Conservation (phyloP, 2,329 filamentous ascomycete genomes). For the Fusarium albosuccineum region DNA sequence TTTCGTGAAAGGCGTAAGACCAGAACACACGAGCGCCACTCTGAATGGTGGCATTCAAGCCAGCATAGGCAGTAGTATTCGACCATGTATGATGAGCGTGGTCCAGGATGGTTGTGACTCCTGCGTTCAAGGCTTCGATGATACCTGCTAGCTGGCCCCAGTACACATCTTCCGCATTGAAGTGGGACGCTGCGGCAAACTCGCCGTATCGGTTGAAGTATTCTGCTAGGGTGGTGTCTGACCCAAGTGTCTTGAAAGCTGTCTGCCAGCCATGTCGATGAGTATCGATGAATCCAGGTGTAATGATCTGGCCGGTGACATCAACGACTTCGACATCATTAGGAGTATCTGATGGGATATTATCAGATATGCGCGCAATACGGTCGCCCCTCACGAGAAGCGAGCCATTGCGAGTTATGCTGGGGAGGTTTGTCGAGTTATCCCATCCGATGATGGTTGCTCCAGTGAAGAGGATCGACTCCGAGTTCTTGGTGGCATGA, state of each 20-base stretch:
- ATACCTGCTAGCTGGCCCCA: constrained; percentile 60
- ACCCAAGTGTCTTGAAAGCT: constrained; percentile 63
- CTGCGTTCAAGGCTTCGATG: constrained; percentile 64
- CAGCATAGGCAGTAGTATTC: constrained; percentile 57
- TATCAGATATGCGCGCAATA: constrained; percentile 2
- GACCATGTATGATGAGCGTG: constrained; percentile 65
- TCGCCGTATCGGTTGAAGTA: constrained; percentile 60
- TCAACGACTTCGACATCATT: constrained; percentile 58
- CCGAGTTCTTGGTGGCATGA: no score
- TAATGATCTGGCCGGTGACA: constrained; percentile 64
- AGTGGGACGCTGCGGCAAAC: constrained; percentile 48
- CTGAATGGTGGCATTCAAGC: constrained; percentile 60
- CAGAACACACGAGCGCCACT: constrained; percentile 64
- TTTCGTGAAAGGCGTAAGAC: constrained; percentile 57
- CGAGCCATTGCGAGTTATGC: constrained; percentile 11
- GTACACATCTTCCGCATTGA: constrained; percentile 61
- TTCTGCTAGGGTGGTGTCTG: constrained; percentile 63
- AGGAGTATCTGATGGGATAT: constrained; percentile 14
- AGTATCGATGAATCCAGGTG: constrained; percentile 69
- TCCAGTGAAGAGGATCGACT: constrained; percentile 14
- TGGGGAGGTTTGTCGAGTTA: constrained; percentile 8
- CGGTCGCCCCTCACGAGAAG: constrained; percentile 19
- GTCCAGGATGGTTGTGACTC: constrained; percentile 66
- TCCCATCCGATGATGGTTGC: constrained; percentile 34
- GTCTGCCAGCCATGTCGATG: constrained; percentile 70